phyloP scores from a whole-genome alignment of 805 yeast genomes.

The Blastobotrys robertii region DNA sequence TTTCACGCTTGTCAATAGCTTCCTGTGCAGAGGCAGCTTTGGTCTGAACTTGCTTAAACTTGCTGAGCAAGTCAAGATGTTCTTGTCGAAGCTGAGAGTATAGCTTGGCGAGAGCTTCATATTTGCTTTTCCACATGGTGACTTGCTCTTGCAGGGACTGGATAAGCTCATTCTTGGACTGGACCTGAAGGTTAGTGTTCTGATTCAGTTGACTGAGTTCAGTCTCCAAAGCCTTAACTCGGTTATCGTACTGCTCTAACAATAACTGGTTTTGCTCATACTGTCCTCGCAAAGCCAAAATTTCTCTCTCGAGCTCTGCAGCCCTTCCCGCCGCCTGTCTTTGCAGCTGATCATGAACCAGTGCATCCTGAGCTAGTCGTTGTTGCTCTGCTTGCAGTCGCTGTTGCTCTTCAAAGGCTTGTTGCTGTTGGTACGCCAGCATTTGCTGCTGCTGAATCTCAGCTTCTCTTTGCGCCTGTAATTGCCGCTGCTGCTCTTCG shows the following conservation, averaged over 20 bases:
- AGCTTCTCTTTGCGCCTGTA: slow-evolving; percentile 52
- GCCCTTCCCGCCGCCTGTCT: slow-evolving; percentile 69
- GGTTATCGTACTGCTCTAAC: slow-evolving; percentile 76
- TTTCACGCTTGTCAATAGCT: slow-evolving; percentile 74
- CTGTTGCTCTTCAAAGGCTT: slow-evolving; percentile 65
- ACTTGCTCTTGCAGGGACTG: slow-evolving; percentile 64
- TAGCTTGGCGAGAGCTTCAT: slow-evolving; percentile 79
- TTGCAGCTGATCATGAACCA: slow-evolving; percentile 55
- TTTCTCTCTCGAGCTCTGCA: slow-evolving; percentile 73
- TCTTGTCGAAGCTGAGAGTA: slow-evolving; percentile 89
- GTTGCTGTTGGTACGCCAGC: slow-evolving; percentile 59
- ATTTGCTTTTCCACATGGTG: slow-evolving; percentile 70
- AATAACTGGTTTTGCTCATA: slow-evolving; percentile 78
- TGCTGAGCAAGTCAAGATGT: slow-evolving; percentile 67
- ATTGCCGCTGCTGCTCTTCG: slow-evolving; percentile 49
- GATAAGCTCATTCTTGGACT: slow-evolving; percentile 66
- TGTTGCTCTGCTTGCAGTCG: slow-evolving; percentile 58
- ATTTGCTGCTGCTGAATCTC: slow-evolving; percentile 61
- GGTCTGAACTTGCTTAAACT: slow-evolving; percentile 72
- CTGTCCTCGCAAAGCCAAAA: slow-evolving; percentile 64
- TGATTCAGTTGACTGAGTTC: slow-evolving; percentile 54
- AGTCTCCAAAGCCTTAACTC: slow-evolving; percentile 71
- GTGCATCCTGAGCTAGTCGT: slow-evolving; percentile 60
- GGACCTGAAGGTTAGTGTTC: slow-evolving; percentile 62
- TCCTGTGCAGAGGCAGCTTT: slow-evolving; percentile 87